phyloP scores from a whole-genome alignment of 495 filamentous ascomycete genomes.

The Tuber aestivum region DNA sequence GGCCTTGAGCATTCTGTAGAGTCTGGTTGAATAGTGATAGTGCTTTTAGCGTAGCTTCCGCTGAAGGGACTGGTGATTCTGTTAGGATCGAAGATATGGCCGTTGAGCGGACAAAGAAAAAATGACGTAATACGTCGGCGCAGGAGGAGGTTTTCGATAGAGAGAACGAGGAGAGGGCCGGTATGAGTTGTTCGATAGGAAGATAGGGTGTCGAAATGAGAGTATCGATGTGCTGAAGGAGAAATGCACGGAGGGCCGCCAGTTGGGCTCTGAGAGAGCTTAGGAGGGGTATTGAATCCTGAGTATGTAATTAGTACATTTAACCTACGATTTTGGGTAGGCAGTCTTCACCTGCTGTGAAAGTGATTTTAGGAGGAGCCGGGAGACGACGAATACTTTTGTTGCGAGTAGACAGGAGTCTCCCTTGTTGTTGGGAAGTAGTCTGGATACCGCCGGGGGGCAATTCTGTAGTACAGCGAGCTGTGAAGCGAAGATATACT shows the following conservation, averaged over 20 bases:
- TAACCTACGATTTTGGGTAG: constrained; percentile 35
- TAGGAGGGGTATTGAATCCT: constrained; percentile 49
- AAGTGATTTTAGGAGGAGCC: constrained; percentile 63
- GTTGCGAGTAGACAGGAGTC: constrained; percentile 62
- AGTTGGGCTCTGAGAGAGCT: constrained; percentile 60
- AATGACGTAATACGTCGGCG: constrained; percentile 72
- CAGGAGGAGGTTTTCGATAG: constrained; percentile 75
- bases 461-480: constrained; percentile 59
- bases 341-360: constrained; percentile 48
- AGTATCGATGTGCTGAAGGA: constrained; percentile 63
- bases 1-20: constrained; percentile 63
- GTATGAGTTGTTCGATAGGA: constrained; percentile 53
- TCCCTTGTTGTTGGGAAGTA: constrained; percentile 53
- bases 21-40: constrained; percentile 71
- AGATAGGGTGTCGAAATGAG: constrained; percentile 49
- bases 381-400: constrained; percentile 72
- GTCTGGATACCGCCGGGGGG: constrained; percentile 51
- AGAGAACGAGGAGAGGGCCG: constrained; percentile 73
- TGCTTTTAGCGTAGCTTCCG: constrained; percentile 51
- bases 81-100: constrained; percentile 58
- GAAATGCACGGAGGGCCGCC: constrained; percentile 53
- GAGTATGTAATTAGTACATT: constrained; percentile 15
- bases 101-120: constrained; percentile 66
- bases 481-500: constrained; percentile 56
- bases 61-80: constrained; percentile 40